Conservation (phyloP, 495 filamentous ascomycete species). For the Sporormia fimetaria region DNA sequence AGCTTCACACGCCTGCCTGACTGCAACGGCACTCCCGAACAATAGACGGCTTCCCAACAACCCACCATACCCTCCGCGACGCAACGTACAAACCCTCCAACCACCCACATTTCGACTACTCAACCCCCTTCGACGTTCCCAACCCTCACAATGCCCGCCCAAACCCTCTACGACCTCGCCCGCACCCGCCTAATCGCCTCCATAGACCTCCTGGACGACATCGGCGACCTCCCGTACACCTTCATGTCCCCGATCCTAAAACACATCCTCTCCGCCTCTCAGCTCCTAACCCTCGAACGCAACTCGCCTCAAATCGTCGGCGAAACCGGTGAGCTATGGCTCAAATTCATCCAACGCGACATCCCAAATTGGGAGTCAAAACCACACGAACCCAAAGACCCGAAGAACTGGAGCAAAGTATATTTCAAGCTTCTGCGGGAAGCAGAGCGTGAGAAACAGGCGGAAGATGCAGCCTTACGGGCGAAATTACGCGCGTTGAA, state of each 20-base stretch:
- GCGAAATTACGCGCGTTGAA: constrained; percentile 15
- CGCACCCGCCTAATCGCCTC: constrained; percentile 18
- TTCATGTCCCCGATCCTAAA: constrained; percentile 49
- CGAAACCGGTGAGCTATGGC: constrained; percentile 54
- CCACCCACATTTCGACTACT: neutral
- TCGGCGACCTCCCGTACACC: constrained; percentile 53
- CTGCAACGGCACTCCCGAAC: neutral
- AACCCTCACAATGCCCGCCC: constrained; percentile 22
- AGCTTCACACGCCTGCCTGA: too few species aligned
- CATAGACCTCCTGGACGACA: constrained; percentile 40
- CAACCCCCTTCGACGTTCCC: neutral
- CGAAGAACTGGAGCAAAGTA: constrained; percentile 51
- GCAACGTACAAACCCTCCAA: neutral
- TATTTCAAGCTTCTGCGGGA: constrained; percentile 36
- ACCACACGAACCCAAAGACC: constrained; percentile 44
- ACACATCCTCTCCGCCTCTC: constrained; percentile 52
- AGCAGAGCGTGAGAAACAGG: constrained; percentile 19
- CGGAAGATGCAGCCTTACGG: constrained; percentile 18
- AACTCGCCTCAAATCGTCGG: constrained; percentile 53
- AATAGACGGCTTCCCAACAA: too few species aligned
- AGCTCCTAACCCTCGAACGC: constrained; percentile 52
- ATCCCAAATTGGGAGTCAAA: constrained; percentile 50
- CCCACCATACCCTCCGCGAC: too few species aligned
- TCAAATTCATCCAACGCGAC: constrained; percentile 55
- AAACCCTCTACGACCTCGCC: constrained; percentile 23